Percentiles rank a stretch among this genome's conserved stretches.
Evolutionary conservation across 129 eudicot species (phyloP).

Genomic region (Sambucus nigra): DNA sequence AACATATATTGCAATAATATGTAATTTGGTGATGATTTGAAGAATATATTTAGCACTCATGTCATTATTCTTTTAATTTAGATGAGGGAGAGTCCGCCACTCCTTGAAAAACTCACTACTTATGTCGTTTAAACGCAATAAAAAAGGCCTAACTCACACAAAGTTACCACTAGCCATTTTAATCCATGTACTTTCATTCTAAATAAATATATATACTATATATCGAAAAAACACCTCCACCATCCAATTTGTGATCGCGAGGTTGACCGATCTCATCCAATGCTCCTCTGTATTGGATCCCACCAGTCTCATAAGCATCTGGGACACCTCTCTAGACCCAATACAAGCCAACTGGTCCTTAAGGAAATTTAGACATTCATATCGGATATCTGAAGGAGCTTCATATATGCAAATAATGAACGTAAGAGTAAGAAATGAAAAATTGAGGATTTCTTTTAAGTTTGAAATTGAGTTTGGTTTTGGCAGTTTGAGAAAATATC

Average conservation of each 20-base stretch:
- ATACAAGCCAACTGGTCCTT: constrained; percentile 42
- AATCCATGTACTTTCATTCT: no score
- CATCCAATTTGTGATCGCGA: constrained; percentile 72
- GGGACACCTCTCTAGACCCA: constrained; percentile 30
- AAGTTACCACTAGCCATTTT: no score
- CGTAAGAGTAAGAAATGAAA: constrained; percentile 49
- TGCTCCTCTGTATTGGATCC: constrained; percentile 71
- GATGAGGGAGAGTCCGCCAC: no score
- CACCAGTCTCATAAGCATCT: constrained; percentile 40
- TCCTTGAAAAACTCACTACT: no score
- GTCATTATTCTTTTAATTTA: no score
- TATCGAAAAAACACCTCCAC: no score
- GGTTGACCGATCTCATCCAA: constrained; percentile 69
- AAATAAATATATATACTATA: no score
- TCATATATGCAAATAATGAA: constrained; percentile 78
- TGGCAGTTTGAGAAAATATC: constrained; percentile 32
- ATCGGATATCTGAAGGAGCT: constrained; percentile 61
- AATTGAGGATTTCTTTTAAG: constrained; percentile 48
- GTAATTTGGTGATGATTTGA: no score
- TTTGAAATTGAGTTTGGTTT: constrained; percentile 14
- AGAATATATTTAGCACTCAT: no score
- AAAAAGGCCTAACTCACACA: no score
- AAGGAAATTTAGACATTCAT: constrained; percentile 30
- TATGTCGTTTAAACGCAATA: no score
- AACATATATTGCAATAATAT: no score